Evolutionary conservation across 305 asterid genomes (phyloP), one percentile per base, ranked within the genome.

Genomic region (Fraxinus angustifolia): DNA sequence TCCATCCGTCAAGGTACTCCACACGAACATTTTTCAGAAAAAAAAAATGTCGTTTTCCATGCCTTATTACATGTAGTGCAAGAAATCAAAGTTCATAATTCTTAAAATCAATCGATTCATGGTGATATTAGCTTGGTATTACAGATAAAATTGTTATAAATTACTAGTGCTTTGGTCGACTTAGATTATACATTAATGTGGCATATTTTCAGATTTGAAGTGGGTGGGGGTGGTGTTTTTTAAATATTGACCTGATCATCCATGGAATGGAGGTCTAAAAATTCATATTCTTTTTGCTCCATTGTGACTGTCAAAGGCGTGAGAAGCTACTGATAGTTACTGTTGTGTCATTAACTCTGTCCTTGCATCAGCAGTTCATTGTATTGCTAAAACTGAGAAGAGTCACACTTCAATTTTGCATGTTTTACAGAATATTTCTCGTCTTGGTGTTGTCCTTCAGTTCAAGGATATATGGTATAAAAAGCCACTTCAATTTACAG

Each of bases 1-100:
- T 81, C 85, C 92, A 73, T 85, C 91, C 75, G 83, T 88, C 86
- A 80, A 88, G 95, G 93, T 92, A 87, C 48, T 19, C 31, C 21
- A 11, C 12, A 2, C 11, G 38, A 28, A 30, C 74, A 68, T 4
- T 68, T 68, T 14, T 60, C 14, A 17, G 14, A 7, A 0, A 4
- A 14, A 4, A 62, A 65, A 11, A 28, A 26, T 8, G 12, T 3
- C 19, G 8, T 14, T 68, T 17, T 17, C 19, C 8, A 14, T 30
- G 19, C 74, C 38, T 30, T 68, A 65, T 12, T 68, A 11, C 21
- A 26, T 60, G 65, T n/a, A 53, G 23, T 53, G 2, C 62, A 16
- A 3, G 30, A 7, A 58, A 58, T 53, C 8, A 58, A 19, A 58
- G 28, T 60, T 60, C 28, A 7, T 60, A 10, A 60, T 58, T 58